A percentile compares a stretch with the other conserved stretches of the same genome.
Evolutionary conservation across 768 basidiomycete species (phyloP).

Genomic region (Leucocoprinus sp.): DNA sequence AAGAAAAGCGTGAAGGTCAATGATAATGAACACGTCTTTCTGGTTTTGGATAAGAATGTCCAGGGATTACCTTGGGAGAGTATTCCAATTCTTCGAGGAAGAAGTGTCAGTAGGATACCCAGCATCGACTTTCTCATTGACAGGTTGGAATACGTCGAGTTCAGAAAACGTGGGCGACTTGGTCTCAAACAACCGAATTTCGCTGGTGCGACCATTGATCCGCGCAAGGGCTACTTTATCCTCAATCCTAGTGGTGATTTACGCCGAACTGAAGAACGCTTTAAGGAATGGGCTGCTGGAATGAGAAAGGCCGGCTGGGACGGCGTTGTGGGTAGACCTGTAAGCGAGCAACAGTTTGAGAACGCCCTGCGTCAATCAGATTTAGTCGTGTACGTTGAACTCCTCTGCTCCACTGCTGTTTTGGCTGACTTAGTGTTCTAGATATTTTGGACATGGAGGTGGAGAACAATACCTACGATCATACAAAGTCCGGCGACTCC

Average conservation of each 20-base stretch:
- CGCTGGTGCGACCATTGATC: conserved; percentile 52
- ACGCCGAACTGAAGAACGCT: conserved; percentile 71
- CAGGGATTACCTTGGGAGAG: conserved; percentile 96
- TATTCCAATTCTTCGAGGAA: conserved; percentile 74
- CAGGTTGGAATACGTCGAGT: conserved; percentile 55
- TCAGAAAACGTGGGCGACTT: conserved; percentile 22
- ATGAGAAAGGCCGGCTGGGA: conserved; percentile 78
- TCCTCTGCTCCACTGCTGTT: too few relatives aligned
- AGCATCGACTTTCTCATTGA: conserved; percentile 84
- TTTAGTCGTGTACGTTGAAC: conserved; percentile 79
- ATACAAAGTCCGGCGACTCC: conserved; percentile 73
- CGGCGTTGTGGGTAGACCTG: conserved; percentile 65
- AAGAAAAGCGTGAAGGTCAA: conserved; percentile 17
- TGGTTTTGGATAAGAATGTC: conserved; percentile 84
- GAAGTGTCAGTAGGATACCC: conserved; percentile 89
- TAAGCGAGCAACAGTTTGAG: conserved; percentile 79
- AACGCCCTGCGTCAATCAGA: conserved; percentile 68
- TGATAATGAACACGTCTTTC: conserved; percentile 63
- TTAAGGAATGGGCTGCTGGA: conserved; percentile 66
- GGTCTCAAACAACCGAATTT: conserved; percentile 15
- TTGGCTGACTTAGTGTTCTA: conserved; percentile 21
- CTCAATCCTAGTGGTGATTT: conserved; percentile 94
- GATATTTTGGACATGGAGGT: conserved; percentile 96
- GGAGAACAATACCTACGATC: conserved; percentile 92
- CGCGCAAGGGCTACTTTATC: conserved; percentile 68